Conservation (phyloP, 2,329 filamentous ascomycete species). For the Elsinoe australis region DNA sequence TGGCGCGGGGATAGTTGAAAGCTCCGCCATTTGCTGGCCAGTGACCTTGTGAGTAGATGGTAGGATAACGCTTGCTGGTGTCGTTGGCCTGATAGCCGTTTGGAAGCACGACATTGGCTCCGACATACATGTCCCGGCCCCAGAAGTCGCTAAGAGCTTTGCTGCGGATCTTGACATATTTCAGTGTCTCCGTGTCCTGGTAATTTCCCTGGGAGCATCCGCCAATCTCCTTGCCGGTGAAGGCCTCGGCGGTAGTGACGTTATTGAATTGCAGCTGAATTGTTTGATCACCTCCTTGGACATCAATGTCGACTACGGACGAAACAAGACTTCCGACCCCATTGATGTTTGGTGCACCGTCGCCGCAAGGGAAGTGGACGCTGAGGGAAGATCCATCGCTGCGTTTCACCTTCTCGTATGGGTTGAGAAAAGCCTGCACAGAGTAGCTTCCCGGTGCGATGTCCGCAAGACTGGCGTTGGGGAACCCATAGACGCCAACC, state of each 20-base stretch:
- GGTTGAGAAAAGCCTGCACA: slow-evolving; percentile 32
- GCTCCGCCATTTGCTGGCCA: slow-evolving; percentile 27
- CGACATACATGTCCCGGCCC: slow-evolving; percentile 33
- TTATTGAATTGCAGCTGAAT: slow-evolving; percentile 30
- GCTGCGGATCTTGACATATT: slow-evolving; percentile 35
- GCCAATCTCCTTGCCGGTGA: slow-evolving; percentile 32
- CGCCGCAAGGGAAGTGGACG: slow-evolving; percentile 33
- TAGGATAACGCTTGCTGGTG: slow-evolving; percentile 29
- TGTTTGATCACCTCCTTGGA: slow-evolving; percentile 28
- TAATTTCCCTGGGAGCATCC: slow-evolving; percentile 36
- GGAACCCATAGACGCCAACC: slow-evolving; percentile 31
- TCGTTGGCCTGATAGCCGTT: slow-evolving; percentile 32
- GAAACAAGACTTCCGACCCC: slow-evolving; percentile 30
- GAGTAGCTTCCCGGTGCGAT: slow-evolving; percentile 29
- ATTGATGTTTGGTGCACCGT: slow-evolving; percentile 28
- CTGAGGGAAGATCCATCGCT: slow-evolving; percentile 33
- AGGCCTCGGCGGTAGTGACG: slow-evolving; percentile 23
- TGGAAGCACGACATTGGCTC: slow-evolving; percentile 33
- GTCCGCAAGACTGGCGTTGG: slow-evolving; percentile 29
- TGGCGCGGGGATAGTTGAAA: slow-evolving; percentile 25
- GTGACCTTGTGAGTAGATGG: slow-evolving; percentile 33
- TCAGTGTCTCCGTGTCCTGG: slow-evolving; percentile 29
- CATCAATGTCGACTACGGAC: slow-evolving; percentile 22
- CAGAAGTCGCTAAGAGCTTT: slow-evolving; percentile 32
- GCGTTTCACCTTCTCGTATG: slow-evolving; percentile 31